Evolutionary conservation across 2,329 filamentous ascomycete genomes (phyloP), one percentile per base, ranked within the genome.

Genomic region (Cladosporium austrohemisphaericum): DNA sequence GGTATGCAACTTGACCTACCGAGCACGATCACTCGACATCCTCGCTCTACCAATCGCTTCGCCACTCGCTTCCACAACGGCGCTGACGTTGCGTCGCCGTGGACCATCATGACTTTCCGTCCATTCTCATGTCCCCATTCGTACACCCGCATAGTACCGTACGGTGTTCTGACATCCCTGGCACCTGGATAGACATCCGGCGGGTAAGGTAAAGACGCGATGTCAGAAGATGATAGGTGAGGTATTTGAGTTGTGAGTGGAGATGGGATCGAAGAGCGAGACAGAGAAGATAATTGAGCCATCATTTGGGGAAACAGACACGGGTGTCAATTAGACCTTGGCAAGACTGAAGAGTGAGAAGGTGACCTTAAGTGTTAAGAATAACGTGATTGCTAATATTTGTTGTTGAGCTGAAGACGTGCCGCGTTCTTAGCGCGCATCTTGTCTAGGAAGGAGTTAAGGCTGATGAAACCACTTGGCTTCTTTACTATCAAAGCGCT

Each of bases 141-240:
- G 20, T 66, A 65, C 3, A 64, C 61, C 29, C 61, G 55, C 56
- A 65, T 64, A 10, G 44, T 41, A 18, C 64, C 64, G 26, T 64
- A 64, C 3, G 61, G 57, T 11, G 60, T 64, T 28, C 57, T 46
- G 1, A 66, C 61, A 55, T 65, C 45, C 26, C 64, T 61, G 47
- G 60, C 59, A 19, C 64, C 64, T 7, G 62, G 64, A 13, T 64
- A 54, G 29, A 60, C 46, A 50, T 62, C 54, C 6, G 62, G 61
- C 13, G 61, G 58, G 32, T 65, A 67, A 9, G 60, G 57, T 25
- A 65, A 51, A 3, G 32, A 23, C 11, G 54, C 51, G 26, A 58
- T 55, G 40, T 65, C 53, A 9, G 54, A 44, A 7, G 55, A 8
- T 2, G 63, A 58, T 4, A 65, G 52, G 41, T 56, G 54, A n/a